Evolutionary conservation across 805 yeast species (phyloP).

Genomic region (Candida pseudofarinosa): DNA sequence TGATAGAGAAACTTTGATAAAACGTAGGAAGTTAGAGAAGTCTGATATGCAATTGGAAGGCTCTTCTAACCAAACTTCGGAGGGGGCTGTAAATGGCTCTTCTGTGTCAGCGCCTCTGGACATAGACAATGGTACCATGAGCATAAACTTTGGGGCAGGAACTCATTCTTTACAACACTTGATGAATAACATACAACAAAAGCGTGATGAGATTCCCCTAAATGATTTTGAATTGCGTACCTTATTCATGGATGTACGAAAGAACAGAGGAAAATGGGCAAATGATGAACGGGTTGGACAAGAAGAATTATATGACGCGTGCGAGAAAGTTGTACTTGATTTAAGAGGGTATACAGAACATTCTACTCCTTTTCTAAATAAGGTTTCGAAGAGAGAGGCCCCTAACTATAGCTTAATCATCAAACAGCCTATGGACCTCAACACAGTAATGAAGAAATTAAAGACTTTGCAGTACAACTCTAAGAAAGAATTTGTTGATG

Average conservation of each 20-base stretch:
- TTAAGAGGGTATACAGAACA: conserved; percentile 91
- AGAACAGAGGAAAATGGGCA: conserved; percentile 96
- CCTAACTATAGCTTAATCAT: conserved; percentile 91
- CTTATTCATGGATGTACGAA: conserved; percentile 86
- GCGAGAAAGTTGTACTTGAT: conserved; percentile 91
- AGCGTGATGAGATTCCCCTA: conserved; percentile 68
- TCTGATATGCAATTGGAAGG: conserved; percentile 67
- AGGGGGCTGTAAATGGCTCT: conserved; percentile 11
- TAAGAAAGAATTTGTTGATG: conserved; percentile 90
- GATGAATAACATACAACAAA: conserved; percentile 69
- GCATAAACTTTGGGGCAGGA: conserved; percentile 35
- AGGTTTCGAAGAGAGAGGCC: conserved; percentile 96
- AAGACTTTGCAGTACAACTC: conserved; percentile 77
- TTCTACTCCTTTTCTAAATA: conserved; percentile 90
- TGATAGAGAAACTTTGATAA: conserved; percentile 70
- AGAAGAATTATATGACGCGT: conserved; percentile 95
- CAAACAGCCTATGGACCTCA: conserved; percentile 93
- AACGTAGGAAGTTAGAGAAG: conserved; percentile 73
- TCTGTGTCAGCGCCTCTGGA: conserved; percentile 7
- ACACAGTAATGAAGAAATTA: conserved; percentile 87
- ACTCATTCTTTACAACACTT: conserved; percentile 64
- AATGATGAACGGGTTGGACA: conserved; percentile 94
- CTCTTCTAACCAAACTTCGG: conserved; percentile 9
- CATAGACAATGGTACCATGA: conserved; percentile 17
- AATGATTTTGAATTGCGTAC: conserved; percentile 82